A percentile compares a stretch with the other conserved stretches of the same genome.
Evolutionary conservation across 768 basidiomycete species (phyloP).

Genomic region (Suillus weaverae): DNA sequence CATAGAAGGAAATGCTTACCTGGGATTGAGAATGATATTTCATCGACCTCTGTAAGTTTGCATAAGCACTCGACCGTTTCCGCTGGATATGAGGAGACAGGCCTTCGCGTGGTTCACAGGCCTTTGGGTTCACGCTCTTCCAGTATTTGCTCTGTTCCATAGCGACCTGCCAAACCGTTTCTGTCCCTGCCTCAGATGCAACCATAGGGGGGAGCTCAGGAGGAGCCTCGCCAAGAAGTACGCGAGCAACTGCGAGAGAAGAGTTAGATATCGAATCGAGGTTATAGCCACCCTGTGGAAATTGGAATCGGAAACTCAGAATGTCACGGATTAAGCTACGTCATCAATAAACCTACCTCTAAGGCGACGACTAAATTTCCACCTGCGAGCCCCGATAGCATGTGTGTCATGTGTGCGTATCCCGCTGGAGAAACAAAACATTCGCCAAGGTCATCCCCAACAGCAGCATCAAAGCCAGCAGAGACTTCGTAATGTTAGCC

Average conservation of each 20-base stretch:
- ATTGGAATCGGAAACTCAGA: not conserved
- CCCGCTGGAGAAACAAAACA: slow-evolving; percentile 90
- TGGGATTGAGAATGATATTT: slow-evolving; percentile 65
- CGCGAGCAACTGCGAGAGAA: slow-evolving; percentile 79
- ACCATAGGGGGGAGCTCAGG: slow-evolving; percentile 69
- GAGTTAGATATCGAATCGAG: slow-evolving; percentile 85
- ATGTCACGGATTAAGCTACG: not conserved
- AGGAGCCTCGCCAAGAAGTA: slow-evolving; percentile 90
- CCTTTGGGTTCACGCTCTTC: slow-evolving; percentile 82
- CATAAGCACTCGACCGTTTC: not conserved
- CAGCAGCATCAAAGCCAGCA: slow-evolving; percentile 96
- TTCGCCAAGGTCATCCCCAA: slow-evolving; percentile 88
- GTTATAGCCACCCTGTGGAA: slow-evolving; percentile 87
- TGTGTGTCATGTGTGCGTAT: slow-evolving; percentile 98
- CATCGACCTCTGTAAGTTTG: slow-evolving; percentile 51
- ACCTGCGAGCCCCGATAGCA: slow-evolving; percentile 84
- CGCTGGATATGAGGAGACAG: slow-evolving; percentile 4
- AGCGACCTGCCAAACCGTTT: slow-evolving; percentile 88
- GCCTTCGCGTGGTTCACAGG: slow-evolving; percentile 84
- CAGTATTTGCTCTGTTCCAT: slow-evolving; percentile 88
- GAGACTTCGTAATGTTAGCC: slow-evolving; percentile 62
- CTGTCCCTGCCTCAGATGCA: slow-evolving; percentile 80
- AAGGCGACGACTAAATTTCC: slow-evolving; percentile 91
- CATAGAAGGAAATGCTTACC: slow-evolving; percentile 40
- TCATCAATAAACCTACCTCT: slow-evolving; percentile 58